phyloP scores from a whole-genome alignment of 805 yeast species.

The Limtongia smithiae region DNA sequence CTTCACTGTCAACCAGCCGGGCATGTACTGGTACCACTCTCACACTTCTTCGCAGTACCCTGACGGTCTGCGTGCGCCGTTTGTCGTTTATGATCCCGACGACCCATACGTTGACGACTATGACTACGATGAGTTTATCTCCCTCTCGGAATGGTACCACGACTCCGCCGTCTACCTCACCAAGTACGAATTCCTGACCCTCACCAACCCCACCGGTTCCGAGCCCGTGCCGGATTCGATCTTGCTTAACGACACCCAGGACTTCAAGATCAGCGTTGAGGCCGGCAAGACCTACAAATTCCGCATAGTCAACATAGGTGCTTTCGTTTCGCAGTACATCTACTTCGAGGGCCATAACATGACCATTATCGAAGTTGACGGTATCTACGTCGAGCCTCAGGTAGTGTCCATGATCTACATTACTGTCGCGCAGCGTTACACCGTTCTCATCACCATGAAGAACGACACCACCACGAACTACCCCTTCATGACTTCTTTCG shows the following conservation, averaged over 20 bases:
- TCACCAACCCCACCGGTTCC: constrained; percentile 94
- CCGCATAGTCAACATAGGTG: constrained; percentile 81
- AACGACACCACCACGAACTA: constrained; percentile 57
- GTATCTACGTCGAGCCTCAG: constrained; percentile 74
- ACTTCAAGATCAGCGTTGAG: constrained; percentile 70
- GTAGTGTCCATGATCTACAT: constrained; percentile 69
- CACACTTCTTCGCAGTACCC: constrained; percentile 87
- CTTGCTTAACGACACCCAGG: constrained; percentile 76
- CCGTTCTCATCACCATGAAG: constrained; percentile 73
- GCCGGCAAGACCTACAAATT: constrained; percentile 83
- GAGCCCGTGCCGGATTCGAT: constrained; percentile 89
- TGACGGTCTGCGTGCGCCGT: constrained; percentile 64
- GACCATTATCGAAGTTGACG: constrained; percentile 88
- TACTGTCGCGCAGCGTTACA: constrained; percentile 89
- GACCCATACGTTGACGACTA: constrained; percentile 59
- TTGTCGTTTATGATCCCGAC: constrained; percentile 68
- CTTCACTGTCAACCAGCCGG: constrained; percentile 83
- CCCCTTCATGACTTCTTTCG: constrained; percentile 79
- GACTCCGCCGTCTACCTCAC: constrained; percentile 50
- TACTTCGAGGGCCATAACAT: constrained; percentile 85
- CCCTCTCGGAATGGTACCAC: constrained; percentile 89
- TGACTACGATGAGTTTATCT: constrained; percentile 71
- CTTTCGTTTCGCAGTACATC: constrained; percentile 85
- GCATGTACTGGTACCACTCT: constrained; percentile 97
- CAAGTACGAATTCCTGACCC: constrained; percentile 53